Evolutionary conservation across 1,139 yeast genomes (phyloP).

Genomic region (Geotrichum restrictum): DNA sequence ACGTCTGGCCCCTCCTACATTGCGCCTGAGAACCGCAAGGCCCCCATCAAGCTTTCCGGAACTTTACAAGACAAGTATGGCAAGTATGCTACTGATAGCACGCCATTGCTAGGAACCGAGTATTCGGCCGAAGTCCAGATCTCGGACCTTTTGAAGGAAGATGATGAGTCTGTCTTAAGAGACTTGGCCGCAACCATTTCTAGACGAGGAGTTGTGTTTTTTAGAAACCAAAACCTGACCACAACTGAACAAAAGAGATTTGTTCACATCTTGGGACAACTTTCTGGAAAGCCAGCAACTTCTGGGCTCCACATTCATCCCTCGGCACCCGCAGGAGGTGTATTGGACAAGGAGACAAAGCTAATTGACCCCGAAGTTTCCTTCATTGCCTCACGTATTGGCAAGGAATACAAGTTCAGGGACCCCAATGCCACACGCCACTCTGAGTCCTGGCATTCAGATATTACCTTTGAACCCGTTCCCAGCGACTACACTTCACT

Average conservation of each 20-base stretch:
- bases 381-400: slow-evolving; percentile 28
- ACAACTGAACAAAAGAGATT: slow-evolving; percentile 3
- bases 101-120: slow-evolving; percentile 36
- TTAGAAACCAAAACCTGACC: slow-evolving; percentile 49
- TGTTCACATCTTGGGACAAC: background rate
- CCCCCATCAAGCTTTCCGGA: slow-evolving; percentile 22
- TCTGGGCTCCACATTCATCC: slow-evolving; percentile 12
- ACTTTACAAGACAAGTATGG: slow-evolving; percentile 28
- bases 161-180: background rate
- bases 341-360: slow-evolving; percentile 22
- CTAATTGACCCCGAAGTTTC: slow-evolving; percentile 24
- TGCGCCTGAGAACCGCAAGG: slow-evolving; percentile 3
- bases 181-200: slow-evolving; percentile 63
- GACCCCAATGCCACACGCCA: background rate
- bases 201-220: slow-evolving; percentile 63
- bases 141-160: slow-evolving; percentile 40
- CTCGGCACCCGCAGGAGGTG: slow-evolving; percentile 34
- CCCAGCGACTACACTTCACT: slow-evolving; percentile 47
- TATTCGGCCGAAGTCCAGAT: slow-evolving; percentile 38
- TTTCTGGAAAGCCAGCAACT: slow-evolving; percentile 4
- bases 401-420: slow-evolving; percentile 19
- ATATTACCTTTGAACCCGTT: slow-evolving; percentile 46
- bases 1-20: slow-evolving; percentile 7
- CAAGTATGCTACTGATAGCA: slow-evolving; percentile 28
- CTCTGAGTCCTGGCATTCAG: slow-evolving; percentile 43